Evolutionary conservation across 305 asterid species (phyloP).

Genomic region (Solanum hybrid): DNA sequence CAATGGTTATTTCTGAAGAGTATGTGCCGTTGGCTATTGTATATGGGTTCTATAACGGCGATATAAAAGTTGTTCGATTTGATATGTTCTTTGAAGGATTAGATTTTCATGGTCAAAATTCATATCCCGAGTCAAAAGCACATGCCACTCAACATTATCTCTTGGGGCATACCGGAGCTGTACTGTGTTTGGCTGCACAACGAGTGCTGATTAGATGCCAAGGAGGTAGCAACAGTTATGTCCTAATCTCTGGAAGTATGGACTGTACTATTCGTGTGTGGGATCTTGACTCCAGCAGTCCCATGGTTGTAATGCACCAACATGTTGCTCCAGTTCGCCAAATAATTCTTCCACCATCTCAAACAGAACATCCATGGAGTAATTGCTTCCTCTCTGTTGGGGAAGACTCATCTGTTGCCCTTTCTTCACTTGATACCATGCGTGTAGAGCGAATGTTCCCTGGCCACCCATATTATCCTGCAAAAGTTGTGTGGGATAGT

Average conservation of each 20-base stretch:
- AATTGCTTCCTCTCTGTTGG: constrained; percentile 86
- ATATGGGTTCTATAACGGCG: constrained; percentile 76
- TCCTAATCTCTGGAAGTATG: constrained; percentile 83
- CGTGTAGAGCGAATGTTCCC: constrained; percentile 93
- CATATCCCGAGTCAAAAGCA: constrained; percentile 22
- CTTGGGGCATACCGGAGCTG: constrained; percentile 80
- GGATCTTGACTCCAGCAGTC: constrained; percentile 79
- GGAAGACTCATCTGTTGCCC: constrained; percentile 68
- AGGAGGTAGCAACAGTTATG: constrained; percentile 46
- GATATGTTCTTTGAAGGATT: constrained; percentile 45
- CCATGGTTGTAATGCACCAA: constrained; percentile 68
- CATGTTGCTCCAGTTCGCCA: constrained; percentile 94
- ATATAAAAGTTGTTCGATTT: constrained; percentile 66
- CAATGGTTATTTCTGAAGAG: constrained; percentile 84
- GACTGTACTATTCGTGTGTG: constrained; percentile 92
- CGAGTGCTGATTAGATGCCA: constrained; percentile 40
- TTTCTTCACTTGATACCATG: constrained; percentile 75
- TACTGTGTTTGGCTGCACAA: constrained; percentile 90
- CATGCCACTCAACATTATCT: constrained; percentile 41
- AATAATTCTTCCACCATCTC: constrained; percentile 74
- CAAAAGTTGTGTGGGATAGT: constrained; percentile 90
- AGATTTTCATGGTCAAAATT: constrained; percentile 28
- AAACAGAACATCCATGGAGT: constrained; percentile 66
- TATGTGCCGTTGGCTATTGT: constrained; percentile 74
- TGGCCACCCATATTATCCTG: constrained; percentile 76